These are phyloP conservation scores for Ogataea nitratoaversa DNA, from an alignment of 805 yeast species.

Conservation along the genomic window DNA sequence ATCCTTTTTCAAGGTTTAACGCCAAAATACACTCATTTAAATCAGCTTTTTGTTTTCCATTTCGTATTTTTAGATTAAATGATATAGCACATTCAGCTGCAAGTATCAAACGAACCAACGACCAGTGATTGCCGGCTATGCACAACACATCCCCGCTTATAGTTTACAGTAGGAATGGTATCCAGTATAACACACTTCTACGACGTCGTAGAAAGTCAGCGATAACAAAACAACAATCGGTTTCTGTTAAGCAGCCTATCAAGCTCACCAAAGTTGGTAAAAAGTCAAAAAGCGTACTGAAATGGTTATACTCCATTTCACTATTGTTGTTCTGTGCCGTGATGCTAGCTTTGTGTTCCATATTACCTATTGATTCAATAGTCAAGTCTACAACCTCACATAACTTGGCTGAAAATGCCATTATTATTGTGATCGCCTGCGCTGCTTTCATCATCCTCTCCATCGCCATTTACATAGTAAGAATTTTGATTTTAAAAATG, in stretches of 20 bases:
- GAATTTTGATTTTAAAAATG: slow-evolving; percentile 55
- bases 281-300: slow-evolving; percentile 18
- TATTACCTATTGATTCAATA: slow-evolving; percentile 78
- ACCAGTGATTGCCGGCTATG: too few relatives aligned
- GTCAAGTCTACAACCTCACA: slow-evolving; percentile 48
- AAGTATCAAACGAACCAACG: background rate
- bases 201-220: slow-evolving; percentile 9
- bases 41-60: background rate
- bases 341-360: slow-evolving; percentile 57
- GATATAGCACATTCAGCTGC: background rate
- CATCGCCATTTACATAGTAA: slow-evolving; percentile 47
- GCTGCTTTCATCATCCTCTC: slow-evolving; percentile 53
- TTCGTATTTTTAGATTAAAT: background rate
- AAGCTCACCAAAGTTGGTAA: slow-evolving; percentile 13
- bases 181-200: background rate
- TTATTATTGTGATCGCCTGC: slow-evolving; percentile 72
- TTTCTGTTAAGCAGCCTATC: slow-evolving; percentile 7
- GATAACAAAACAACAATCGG: slow-evolving; percentile 7
- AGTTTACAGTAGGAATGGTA: background rate
- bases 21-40: too few relatives aligned
- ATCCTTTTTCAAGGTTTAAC: too few relatives aligned
- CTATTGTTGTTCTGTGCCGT: slow-evolving; percentile 36
- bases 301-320: slow-evolving; percentile 45
- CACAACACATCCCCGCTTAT: too few relatives aligned
- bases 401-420: slow-evolving; percentile 70